Percentiles rank a stretch among this genome's conserved stretches.
Conservation (phyloP, 2,329 filamentous ascomycete species). For the Diplodia corticola region DNA sequence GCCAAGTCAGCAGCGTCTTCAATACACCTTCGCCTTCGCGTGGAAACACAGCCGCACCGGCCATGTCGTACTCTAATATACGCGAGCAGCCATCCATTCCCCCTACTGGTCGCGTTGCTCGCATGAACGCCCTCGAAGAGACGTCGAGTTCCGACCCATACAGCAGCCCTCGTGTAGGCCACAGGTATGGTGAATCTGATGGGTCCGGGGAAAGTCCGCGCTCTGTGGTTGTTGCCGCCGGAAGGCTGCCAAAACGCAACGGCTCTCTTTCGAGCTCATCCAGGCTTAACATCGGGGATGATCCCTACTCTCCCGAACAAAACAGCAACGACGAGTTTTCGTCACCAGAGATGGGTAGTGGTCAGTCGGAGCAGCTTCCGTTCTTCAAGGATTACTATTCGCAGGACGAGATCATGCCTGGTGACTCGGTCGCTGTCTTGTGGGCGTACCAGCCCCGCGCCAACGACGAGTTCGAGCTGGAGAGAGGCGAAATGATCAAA, state of each 20-base stretch:
- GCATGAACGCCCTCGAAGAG: slow-evolving; percentile 91
- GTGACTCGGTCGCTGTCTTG: slow-evolving; percentile 84
- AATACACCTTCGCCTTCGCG: slow-evolving; percentile 80
- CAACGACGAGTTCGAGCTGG: slow-evolving; percentile 86
- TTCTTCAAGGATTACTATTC: slow-evolving; percentile 99
- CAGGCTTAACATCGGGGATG: slow-evolving; percentile 65
- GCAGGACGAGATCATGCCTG: slow-evolving; percentile 89
- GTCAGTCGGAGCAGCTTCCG: slow-evolving; percentile 90
- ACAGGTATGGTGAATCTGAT: slow-evolving; percentile 26
- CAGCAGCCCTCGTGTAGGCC: slow-evolving; percentile 38
- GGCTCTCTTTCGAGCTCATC: slow-evolving; percentile 90
- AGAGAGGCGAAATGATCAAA: slow-evolving; percentile 97
- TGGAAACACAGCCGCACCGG: slow-evolving; percentile 31
- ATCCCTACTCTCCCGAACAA: slow-evolving; percentile 58
- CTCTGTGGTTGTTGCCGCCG: slow-evolving; percentile 35
- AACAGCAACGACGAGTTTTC: slow-evolving; percentile 60
- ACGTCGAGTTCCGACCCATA: slow-evolving; percentile 60
- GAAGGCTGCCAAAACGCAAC: slow-evolving; percentile 64
- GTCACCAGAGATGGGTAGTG: slow-evolving; percentile 79
- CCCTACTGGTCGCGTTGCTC: slow-evolving; percentile 65
- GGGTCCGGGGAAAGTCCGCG: slow-evolving; percentile 15
- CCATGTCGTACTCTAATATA: slow-evolving; percentile 52
- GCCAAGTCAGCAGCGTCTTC: slow-evolving; percentile 72
- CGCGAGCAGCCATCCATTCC: slow-evolving; percentile 55
- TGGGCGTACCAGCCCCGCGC: slow-evolving; percentile 98